Conservation (phyloP, 306 rosid genomes). For the Medicago truncatula region MtrunA17r5.0-ANR NC_053044.1:33097001-33097500, state of each 20-base stretch:
- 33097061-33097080: no score
- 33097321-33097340: slow-evolving; percentile 72
- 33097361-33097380: background rate
- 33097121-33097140: background rate
- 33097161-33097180: slow-evolving; percentile 30
- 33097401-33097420: slow-evolving; percentile 11
- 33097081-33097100: no score
- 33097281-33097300: slow-evolving; percentile 58
- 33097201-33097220: slow-evolving; percentile 1
- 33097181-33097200: slow-evolving; percentile 47
- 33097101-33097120: background rate
- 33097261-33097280: slow-evolving; percentile 49
- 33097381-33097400: background rate
- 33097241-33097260: slow-evolving; percentile 16
- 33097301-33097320: slow-evolving; percentile 50
- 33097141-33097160: slow-evolving; percentile 27
- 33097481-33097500: slow-evolving; percentile 16
- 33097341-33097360: background rate
- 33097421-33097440: background rate
- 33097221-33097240: slow-evolving; percentile 34
- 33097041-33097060: no score
- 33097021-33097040: no score
- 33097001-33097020: no score
- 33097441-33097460: background rate
- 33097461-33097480: background rate